Conservation (phyloP, 805 yeast genomes). For the Tanozyma kutaoensis region DNA sequence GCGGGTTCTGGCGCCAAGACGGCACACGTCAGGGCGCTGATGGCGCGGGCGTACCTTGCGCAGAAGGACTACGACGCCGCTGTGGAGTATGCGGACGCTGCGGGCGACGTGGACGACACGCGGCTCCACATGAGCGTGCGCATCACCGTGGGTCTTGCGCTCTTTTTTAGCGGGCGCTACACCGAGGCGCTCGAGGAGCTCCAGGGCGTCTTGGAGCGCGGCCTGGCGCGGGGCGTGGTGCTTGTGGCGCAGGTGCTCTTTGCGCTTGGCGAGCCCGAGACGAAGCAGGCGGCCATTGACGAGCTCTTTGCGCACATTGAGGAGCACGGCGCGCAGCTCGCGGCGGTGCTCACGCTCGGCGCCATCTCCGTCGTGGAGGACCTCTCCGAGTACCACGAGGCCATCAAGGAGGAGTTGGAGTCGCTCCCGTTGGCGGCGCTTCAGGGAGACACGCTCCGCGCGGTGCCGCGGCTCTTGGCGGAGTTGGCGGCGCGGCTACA, state of each 20-base stretch:
- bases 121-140: slow-evolving; percentile 35
- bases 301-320: slow-evolving; percentile 61
- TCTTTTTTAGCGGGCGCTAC: slow-evolving; percentile 50
- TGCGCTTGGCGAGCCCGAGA: slow-evolving; percentile 62
- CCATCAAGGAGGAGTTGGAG: slow-evolving; percentile 54
- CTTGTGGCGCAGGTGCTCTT: slow-evolving; percentile 69
- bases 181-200: slow-evolving; percentile 58
- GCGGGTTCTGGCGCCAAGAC: slow-evolving; percentile 50
- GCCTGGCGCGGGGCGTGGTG: slow-evolving; percentile 54
- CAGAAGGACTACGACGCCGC: slow-evolving; percentile 40
- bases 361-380: slow-evolving; percentile 62
- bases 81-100: slow-evolving; percentile 44
- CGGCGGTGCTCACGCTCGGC: slow-evolving; percentile 63
- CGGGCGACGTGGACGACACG: slow-evolving; percentile 21
- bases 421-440: slow-evolving; percentile 33
- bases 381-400: slow-evolving; percentile 42
- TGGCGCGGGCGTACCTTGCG: slow-evolving; percentile 64
- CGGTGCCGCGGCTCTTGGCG: slow-evolving; percentile 46
- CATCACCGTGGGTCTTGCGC: slow-evolving; percentile 59
- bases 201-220: slow-evolving; percentile 43
- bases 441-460: slow-evolving; percentile 34
- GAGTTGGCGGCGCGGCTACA: slow-evolving; percentile 18
- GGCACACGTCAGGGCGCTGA: slow-evolving; percentile 17
- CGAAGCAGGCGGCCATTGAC: slow-evolving; percentile 73
- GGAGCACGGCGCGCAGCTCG: slow-evolving; percentile 49